phyloP scores from a whole-genome alignment of 2,329 filamentous ascomycete genomes.

The Aspergillus melleus region DNA sequence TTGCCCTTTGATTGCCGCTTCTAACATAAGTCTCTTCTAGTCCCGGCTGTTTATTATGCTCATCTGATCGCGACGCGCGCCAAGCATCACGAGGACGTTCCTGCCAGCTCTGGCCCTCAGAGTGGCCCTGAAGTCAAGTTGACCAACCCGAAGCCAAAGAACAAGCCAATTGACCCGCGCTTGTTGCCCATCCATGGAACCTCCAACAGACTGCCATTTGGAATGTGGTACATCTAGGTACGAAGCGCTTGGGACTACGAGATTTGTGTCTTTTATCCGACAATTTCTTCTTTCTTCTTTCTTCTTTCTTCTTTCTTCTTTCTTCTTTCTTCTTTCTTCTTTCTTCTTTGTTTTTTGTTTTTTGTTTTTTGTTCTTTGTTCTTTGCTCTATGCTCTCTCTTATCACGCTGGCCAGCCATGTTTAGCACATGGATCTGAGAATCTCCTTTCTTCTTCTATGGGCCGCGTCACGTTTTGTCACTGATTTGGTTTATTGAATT shows the following conservation, averaged over 20 bases:
- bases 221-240: constrained; percentile 44
- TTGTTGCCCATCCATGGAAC: constrained; percentile 36
- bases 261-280: neutral
- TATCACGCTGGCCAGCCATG: neutral
- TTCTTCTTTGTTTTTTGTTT: neutral
- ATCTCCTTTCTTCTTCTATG: neutral
- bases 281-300: neutral
- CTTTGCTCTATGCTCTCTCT: neutral
- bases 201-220: constrained; percentile 30
- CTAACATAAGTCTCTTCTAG: constrained; percentile 22
- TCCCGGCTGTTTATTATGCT: constrained; percentile 91
- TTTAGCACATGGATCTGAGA: neutral
- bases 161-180: constrained; percentile 30
- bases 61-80: constrained; percentile 84
- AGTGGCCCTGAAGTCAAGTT: constrained; percentile 40
- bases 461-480: neutral
- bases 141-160: constrained; percentile 28
- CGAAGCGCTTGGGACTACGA: neutral
- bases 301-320: neutral
- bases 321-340: neutral
- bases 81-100: constrained; percentile 66
- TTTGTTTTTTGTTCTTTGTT: no score
- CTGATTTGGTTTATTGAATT: neutral
- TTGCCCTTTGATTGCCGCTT: neutral
- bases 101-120: constrained; percentile 41